Conservation (phyloP, 2,329 filamentous ascomycete species). For the Colletotrichum karsti region DNA sequence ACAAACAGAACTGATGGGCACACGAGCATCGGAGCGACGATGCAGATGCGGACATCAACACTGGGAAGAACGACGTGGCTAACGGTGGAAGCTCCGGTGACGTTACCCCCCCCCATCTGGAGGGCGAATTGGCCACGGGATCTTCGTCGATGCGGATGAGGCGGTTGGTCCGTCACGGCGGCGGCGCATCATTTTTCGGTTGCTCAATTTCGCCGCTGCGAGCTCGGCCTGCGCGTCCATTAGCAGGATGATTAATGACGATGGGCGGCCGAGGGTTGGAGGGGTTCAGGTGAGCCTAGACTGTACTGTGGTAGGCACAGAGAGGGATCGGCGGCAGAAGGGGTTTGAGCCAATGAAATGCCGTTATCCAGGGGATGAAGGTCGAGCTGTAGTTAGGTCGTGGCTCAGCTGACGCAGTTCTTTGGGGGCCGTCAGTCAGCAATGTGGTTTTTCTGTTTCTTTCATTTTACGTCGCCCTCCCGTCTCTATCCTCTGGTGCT, state of each 20-base stretch:
- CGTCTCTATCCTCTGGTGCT: neutral
- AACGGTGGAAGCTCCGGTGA: neutral
- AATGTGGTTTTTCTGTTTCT: neutral
- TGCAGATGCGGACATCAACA: neutral
- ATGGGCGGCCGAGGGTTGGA: neutral
- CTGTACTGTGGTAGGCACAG: neutral
- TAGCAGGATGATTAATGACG: slow-evolving; percentile 13
- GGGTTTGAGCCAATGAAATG: slow-evolving; percentile 11
- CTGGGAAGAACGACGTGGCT: neutral
- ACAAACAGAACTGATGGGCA: neutral
- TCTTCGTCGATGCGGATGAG: neutral
- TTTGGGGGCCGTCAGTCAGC: neutral
- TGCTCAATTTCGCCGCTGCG: neutral
- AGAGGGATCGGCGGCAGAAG: slow-evolving; percentile 16
- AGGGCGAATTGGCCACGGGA: neutral
- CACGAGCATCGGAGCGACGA: neutral
- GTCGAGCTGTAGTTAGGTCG: slow-evolving; percentile 7
- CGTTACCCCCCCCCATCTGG: neutral
- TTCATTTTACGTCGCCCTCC: neutral
- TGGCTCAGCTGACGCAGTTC: slow-evolving; percentile 21
- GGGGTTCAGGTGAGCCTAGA: slow-evolving; percentile 12
- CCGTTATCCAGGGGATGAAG: slow-evolving; percentile 1
- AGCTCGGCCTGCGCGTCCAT: neutral
- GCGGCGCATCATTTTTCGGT: neutral
- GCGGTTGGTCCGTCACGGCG: neutral